phyloP scores from a whole-genome alignment of 2,329 filamentous ascomycete genomes.

The Graphilbum sp. region DNA sequence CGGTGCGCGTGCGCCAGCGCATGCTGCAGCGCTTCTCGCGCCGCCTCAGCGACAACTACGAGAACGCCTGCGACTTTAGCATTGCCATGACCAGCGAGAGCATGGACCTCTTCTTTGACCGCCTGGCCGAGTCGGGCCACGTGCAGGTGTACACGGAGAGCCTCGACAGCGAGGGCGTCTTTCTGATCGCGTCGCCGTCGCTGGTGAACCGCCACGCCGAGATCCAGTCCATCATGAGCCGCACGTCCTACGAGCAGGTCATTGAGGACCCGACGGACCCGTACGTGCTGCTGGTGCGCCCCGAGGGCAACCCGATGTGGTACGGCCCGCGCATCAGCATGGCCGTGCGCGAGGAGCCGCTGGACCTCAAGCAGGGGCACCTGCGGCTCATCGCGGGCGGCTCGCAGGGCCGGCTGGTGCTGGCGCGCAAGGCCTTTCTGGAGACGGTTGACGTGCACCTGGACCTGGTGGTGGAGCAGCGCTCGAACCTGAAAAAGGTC shows the following conservation, averaged over 20 bases:
- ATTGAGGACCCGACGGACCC: slow-evolving; percentile 62
- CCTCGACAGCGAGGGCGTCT: slow-evolving; percentile 54
- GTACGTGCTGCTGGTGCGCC: slow-evolving; percentile 72
- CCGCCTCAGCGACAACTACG: slow-evolving; percentile 81
- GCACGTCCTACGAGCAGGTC: slow-evolving; percentile 35
- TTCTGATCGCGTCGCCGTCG: slow-evolving; percentile 70
- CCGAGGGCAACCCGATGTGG: slow-evolving; percentile 68
- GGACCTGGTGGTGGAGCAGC: slow-evolving; percentile 77
- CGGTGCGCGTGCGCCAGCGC: slow-evolving; percentile 84
- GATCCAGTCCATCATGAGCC: slow-evolving; percentile 73
- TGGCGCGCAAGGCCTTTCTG: slow-evolving; percentile 63
- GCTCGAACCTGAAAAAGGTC: slow-evolving; percentile 85
- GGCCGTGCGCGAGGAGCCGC: slow-evolving; percentile 56
- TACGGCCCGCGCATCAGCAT: slow-evolving; percentile 59
- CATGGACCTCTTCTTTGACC: slow-evolving; percentile 63
- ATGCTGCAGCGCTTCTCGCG: slow-evolving; percentile 93
- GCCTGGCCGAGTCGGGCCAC: slow-evolving; percentile 67
- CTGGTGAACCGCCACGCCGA: slow-evolving; percentile 62
- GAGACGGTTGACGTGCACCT: slow-evolving; percentile 71
- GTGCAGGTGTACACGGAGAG: slow-evolving; percentile 65
- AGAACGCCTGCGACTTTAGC: slow-evolving; percentile 92
- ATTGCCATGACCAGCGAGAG: slow-evolving; percentile 48
- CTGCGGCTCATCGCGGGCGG: slow-evolving; percentile 79
- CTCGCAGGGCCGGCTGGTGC: slow-evolving; percentile 59
- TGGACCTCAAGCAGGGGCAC: slow-evolving; percentile 76